A percentile compares a stretch with the other conserved stretches of the same genome.
phyloP scores from a whole-genome alignment of 257 asterid species.

The Rehmannia glutinosa region DNA sequence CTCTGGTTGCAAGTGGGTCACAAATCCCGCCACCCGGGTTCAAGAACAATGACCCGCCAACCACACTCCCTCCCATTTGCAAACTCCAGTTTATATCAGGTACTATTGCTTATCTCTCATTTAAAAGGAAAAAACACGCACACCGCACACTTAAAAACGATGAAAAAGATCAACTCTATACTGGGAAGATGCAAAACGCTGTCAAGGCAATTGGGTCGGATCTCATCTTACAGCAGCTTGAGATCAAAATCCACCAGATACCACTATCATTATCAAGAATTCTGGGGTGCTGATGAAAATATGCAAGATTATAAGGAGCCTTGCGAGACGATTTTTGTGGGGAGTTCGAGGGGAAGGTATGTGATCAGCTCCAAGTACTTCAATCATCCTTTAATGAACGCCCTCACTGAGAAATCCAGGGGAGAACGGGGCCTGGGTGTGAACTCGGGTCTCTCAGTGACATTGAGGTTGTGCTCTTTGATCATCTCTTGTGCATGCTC shows the following conservation, averaged over 20 bases:
- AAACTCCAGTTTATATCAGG: background rate
- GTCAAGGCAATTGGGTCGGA: constrained; percentile 43
- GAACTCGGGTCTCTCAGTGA: constrained; percentile 30
- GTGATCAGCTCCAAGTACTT: constrained; percentile 40
- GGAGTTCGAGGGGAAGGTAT: constrained; percentile 41
- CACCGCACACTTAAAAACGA: background rate
- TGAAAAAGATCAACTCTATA: constrained; percentile 40
- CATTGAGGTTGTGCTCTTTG: constrained; percentile 51
- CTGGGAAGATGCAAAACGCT: constrained; percentile 48
- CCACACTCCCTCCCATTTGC: constrained; percentile 5
- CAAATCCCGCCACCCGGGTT: constrained; percentile 18
- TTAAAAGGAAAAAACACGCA: background rate
- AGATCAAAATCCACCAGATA: constrained; percentile 43
- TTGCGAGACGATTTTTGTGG: constrained; percentile 38
- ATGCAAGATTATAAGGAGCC: constrained; percentile 12
- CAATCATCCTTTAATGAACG: constrained; percentile 48
- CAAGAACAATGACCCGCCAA: constrained; percentile 31
- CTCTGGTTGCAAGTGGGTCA: constrained; percentile 33
- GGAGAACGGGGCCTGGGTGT: background rate
- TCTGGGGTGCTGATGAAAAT: constrained; percentile 12
- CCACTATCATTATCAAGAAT: constrained; percentile 9
- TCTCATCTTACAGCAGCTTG: constrained; percentile 40
- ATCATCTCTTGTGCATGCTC: constrained; percentile 54
- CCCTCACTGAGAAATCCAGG: constrained; percentile 39
- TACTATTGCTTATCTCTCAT: background rate